Percentiles rank a stretch among this genome's conserved stretches.
Conservation (phyloP, 306 rosid genomes). For the Canavalia gladiata region DNA sequence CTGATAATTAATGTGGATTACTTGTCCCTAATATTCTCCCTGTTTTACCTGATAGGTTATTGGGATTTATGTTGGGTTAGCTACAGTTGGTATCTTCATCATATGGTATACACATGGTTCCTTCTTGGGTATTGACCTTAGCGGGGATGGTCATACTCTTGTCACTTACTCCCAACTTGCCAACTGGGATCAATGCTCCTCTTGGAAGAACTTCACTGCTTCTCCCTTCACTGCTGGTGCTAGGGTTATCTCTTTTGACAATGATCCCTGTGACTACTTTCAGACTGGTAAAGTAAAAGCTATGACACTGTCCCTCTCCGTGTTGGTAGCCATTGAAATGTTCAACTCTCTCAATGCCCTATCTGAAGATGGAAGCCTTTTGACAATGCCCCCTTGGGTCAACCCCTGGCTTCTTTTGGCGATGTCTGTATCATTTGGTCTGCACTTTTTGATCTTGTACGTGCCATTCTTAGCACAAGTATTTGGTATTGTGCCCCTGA, state of each 20-base stretch:
- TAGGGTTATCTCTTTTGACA: slow-evolving; percentile 60
- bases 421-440: slow-evolving; percentile 86
- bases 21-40: slow-evolving; percentile 24
- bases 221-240: slow-evolving; percentile 86
- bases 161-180: slow-evolving; percentile 92
- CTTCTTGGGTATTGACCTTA: slow-evolving; percentile 88
- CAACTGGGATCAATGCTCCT: slow-evolving; percentile 83
- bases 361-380: slow-evolving; percentile 88
- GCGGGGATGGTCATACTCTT: slow-evolving; percentile 84
- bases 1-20: not conserved
- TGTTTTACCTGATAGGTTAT: slow-evolving; percentile 67
- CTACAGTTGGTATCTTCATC: slow-evolving; percentile 89
- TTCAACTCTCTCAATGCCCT: slow-evolving; percentile 93
- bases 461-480: slow-evolving; percentile 89
- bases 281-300: slow-evolving; percentile 85
- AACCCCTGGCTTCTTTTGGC: slow-evolving; percentile 97
- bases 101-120: slow-evolving; percentile 90
- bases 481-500: slow-evolving; percentile 87
- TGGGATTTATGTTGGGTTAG: slow-evolving; percentile 84
- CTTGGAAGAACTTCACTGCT: slow-evolving; percentile 85
- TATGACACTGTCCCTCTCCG: slow-evolving; percentile 86
- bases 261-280: slow-evolving; percentile 82
- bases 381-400: slow-evolving; percentile 97
- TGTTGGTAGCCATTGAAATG: slow-evolving; percentile 96
- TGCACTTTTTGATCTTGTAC: slow-evolving; percentile 88